These are phyloP conservation scores for Castanea crenata DNA, from an alignment of 306 rosid genomes.

Conservation along the genomic window DNA sequence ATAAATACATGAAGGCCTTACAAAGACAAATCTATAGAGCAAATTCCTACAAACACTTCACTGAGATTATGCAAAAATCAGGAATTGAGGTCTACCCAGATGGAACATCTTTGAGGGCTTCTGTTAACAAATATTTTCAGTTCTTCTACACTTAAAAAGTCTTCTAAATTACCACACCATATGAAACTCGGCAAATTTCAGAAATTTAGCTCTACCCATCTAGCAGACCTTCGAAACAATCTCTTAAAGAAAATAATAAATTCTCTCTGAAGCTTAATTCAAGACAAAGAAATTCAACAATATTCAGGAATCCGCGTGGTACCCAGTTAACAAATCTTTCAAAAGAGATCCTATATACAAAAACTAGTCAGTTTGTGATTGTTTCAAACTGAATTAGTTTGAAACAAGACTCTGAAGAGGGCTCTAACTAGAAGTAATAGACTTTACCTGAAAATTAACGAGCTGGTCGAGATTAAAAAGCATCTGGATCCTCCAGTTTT, in stretches of 20 bases:
- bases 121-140: background rate
- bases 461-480: background rate
- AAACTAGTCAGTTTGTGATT: background rate
- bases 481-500: background rate
- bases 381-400: conserved; percentile 3
- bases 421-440: background rate
- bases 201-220: background rate
- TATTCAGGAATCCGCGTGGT: background rate
- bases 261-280: conserved; percentile 4
- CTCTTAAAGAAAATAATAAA: background rate
- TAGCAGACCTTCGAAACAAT: background rate
- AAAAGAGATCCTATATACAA: background rate
- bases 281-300: background rate
- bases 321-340: conserved; percentile 13
- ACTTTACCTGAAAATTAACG: conserved; percentile 21
- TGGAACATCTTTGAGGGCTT: background rate
- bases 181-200: background rate
- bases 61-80: background rate
- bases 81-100: background rate
- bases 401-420: background rate
- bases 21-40: background rate
- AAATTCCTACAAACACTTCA: conserved; percentile 3
- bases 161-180: conserved; percentile 4
- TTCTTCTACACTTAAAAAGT: background rate
- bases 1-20: conserved; percentile 3